Percentiles rank a stretch among this genome's conserved stretches.
phyloP scores from a whole-genome alignment of 2,329 filamentous ascomycete species.

The Xylaria sp. region DNA sequence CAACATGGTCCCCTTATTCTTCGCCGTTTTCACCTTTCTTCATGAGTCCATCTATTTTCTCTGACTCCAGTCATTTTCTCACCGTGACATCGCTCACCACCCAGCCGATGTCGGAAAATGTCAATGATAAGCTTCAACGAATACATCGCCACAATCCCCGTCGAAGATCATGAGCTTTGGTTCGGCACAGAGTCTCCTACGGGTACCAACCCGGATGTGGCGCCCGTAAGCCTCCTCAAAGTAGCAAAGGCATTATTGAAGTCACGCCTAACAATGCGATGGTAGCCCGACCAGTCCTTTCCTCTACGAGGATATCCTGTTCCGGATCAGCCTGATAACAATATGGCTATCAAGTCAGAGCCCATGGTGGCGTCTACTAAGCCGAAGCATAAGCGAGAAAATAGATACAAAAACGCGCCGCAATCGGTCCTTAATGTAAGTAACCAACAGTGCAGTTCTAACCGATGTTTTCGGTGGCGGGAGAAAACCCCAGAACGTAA shows the following conservation, averaged over 20 bases:
- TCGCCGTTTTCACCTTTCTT: too few species aligned
- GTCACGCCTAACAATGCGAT: neutral
- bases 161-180: too few species aligned
- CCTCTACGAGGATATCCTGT: neutral
- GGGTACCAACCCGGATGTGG: neutral
- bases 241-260: neutral
- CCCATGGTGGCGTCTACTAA: constrained; percentile 30
- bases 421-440: constrained; percentile 46
- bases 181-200: neutral
- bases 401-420: constrained; percentile 49
- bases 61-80: too few species aligned
- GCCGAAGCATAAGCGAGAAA: constrained; percentile 46
- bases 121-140: too few species aligned
- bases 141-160: too few species aligned
- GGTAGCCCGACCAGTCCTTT: neutral
- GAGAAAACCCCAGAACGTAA: too few species aligned
- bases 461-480: too few species aligned
- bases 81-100: too few species aligned
- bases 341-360: constrained; percentile 16
- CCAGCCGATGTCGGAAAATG: too few species aligned
- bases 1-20: too few species aligned
- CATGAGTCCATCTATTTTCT: too few species aligned
- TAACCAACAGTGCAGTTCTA: too few species aligned
- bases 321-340: neutral
- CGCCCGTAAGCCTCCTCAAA: neutral